Conservation (phyloP, 306 rosid genomes). For the Geum urbanum region DNA sequence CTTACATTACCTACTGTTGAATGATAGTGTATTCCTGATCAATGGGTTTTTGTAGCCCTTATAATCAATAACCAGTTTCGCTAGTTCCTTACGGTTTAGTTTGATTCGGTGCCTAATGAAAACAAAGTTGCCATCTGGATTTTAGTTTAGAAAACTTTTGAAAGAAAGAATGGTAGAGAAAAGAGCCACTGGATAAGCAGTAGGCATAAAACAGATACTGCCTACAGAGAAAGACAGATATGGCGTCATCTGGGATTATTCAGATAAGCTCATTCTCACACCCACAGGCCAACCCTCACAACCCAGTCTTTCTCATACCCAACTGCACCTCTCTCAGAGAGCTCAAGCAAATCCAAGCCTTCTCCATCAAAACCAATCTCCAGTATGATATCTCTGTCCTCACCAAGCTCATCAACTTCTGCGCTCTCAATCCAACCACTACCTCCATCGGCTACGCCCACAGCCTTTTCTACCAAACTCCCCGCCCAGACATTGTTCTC, state of each 20-base stretch:
- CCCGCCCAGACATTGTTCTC: constrained; percentile 51
- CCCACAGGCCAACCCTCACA: constrained; percentile 30
- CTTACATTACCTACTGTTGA: not conserved
- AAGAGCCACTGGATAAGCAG: too few species aligned
- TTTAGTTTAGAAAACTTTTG: not conserved
- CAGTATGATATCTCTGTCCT: constrained; percentile 40
- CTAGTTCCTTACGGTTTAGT: not conserved
- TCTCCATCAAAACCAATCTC: constrained; percentile 60
- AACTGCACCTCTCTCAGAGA: constrained; percentile 56
- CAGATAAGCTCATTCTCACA: constrained; percentile 36
- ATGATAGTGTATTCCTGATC: not conserved
- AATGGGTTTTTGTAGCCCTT: not conserved
- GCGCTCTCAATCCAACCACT: constrained; percentile 39
- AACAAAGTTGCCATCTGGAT: not conserved
- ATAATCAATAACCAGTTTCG: not conserved
- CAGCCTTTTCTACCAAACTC: constrained; percentile 52
- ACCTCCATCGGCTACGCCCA: constrained; percentile 58
- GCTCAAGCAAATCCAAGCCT: constrained; percentile 72
- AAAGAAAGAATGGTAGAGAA: too few species aligned
- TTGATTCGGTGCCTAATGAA: not conserved
- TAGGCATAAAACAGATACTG: too few species aligned
- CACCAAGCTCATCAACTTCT: constrained; percentile 55
- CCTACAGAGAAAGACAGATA: constrained; percentile 1
- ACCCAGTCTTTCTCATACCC: constrained; percentile 54
- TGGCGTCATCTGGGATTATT: constrained; percentile 41